Conservation (phyloP, 108 stramenopile genomes). For the Aurantiochytrium sp. region DNA sequence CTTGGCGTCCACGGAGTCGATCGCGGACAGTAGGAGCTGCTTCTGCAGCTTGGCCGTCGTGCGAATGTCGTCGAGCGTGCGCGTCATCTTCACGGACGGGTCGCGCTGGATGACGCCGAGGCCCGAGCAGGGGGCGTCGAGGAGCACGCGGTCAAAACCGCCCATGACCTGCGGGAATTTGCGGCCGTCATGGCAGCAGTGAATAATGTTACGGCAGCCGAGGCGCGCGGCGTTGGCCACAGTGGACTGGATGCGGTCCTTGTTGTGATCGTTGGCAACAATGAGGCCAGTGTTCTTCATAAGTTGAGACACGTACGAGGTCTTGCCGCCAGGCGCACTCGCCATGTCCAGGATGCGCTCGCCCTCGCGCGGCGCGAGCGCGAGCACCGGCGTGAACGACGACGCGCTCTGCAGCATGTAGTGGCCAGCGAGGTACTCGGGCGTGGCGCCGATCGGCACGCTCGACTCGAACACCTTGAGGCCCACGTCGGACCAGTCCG, state of each 20-base stretch:
- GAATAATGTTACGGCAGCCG: constrained; percentile 85
- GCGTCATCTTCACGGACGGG: constrained; percentile 90
- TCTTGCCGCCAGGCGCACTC: constrained; percentile 97
- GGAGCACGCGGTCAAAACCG: constrained; percentile 89
- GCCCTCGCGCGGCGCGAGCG: constrained; percentile 82
- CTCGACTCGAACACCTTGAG: constrained; percentile 89
- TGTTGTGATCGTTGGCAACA: constrained; percentile 90
- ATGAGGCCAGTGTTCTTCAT: constrained; percentile 93
- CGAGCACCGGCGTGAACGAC: constrained; percentile 93
- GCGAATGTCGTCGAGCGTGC: constrained; percentile 81
- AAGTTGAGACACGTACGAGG: constrained; percentile 89
- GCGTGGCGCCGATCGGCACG: constrained; percentile 98
- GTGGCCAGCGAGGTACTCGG: constrained; percentile 95
- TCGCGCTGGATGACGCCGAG: constrained; percentile 95
- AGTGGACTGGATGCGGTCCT: constrained; percentile 90
- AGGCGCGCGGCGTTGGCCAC: constrained; percentile 95
- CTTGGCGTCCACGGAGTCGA: constrained; percentile 82
- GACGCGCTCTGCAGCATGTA: constrained; percentile 99
- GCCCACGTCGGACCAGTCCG: constrained; percentile 94
- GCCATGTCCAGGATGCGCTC: constrained; percentile 93
- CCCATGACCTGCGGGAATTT: constrained; percentile 74
- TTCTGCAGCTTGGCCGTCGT: constrained; percentile 90
- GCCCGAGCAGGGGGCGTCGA: constrained; percentile 97
- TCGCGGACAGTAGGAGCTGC: constrained; percentile 89
- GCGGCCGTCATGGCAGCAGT: constrained; percentile 87